Evolutionary conservation across 495 filamentous ascomycete species (phyloP).

Genomic region (Annulohypoxylon nitens): DNA sequence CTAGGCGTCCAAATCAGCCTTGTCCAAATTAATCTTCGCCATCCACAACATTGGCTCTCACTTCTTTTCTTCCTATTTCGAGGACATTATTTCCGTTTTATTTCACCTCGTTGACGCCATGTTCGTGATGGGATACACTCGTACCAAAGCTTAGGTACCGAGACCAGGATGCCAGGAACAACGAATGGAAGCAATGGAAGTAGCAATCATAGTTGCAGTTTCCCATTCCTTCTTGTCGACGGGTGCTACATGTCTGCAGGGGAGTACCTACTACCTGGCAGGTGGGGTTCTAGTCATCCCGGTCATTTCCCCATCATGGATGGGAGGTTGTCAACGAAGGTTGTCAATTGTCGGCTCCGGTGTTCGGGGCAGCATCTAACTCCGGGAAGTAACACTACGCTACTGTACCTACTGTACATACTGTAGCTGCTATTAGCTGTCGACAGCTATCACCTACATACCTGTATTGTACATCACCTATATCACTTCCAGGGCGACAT

Average conservation of each 20-base stretch:
- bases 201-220: not conserved
- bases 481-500: not conserved
- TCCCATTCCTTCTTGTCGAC: not conserved
- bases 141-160: slow-evolving; percentile 4
- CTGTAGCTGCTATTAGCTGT: not conserved
- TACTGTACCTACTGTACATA: not conserved
- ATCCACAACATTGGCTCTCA: not conserved
- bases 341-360: slow-evolving; percentile 9
- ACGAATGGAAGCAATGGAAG: not conserved
- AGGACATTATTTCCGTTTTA: not conserved
- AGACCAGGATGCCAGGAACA: not conserved
- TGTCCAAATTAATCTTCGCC: not conserved
- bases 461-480: not conserved
- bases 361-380: slow-evolving; percentile 7
- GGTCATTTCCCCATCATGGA: not conserved
- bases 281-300: slow-evolving; percentile 8
- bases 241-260: slow-evolving; percentile 3
- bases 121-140: not conserved
- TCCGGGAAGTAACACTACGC: not conserved
- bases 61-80: too few relatives aligned
- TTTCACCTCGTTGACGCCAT: not conserved
- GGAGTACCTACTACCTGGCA: not conserved
- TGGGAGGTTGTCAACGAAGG: not conserved
- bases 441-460: not conserved
- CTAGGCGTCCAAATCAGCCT: slow-evolving; percentile 1